phyloP scores from a whole-genome alignment of 257 asterid genomes.

The Nicotiana tabacum region DNA sequence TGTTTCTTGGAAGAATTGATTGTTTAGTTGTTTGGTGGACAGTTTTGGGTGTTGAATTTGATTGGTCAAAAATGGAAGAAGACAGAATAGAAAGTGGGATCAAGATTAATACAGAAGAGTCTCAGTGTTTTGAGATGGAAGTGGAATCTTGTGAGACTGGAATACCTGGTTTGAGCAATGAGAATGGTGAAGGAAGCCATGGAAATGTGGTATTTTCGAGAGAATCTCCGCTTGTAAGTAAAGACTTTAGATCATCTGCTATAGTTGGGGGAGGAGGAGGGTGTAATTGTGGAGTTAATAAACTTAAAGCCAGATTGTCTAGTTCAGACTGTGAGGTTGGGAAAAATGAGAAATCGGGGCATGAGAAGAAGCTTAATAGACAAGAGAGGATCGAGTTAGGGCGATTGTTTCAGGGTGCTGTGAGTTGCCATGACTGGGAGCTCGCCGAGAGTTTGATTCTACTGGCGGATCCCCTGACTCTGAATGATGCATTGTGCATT shows the following conservation, averaged over 20 bases:
- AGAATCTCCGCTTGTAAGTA: slow-evolving; percentile 57
- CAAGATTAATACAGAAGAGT: slow-evolving; percentile 16
- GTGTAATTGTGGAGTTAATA: slow-evolving; percentile 82
- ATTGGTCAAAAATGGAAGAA: slow-evolving; percentile 23
- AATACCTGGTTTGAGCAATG: not conserved
- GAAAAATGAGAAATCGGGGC: slow-evolving; percentile 42
- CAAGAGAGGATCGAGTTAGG: slow-evolving; percentile 92
- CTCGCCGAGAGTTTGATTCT: slow-evolving; percentile 81
- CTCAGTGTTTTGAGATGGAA: slow-evolving; percentile 57
- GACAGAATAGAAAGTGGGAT: slow-evolving; percentile 15
- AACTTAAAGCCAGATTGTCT: slow-evolving; percentile 63
- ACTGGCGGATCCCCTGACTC: slow-evolving; percentile 92
- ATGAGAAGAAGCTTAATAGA: slow-evolving; percentile 72
- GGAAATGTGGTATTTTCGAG: slow-evolving; percentile 62
- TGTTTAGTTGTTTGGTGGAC: not conserved
- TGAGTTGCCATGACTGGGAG: slow-evolving; percentile 95
- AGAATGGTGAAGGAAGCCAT: slow-evolving; percentile 50
- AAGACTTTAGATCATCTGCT: slow-evolving; percentile 30
- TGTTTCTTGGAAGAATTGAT: slow-evolving; percentile 1
- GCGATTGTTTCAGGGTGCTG: slow-evolving; percentile 90
- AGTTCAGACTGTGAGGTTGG: slow-evolving; percentile 58
- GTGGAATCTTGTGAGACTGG: slow-evolving; percentile 33
- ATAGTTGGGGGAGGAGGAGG: slow-evolving; percentile 29
- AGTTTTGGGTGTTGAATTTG: slow-evolving; percentile 8
- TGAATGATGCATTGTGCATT: slow-evolving; percentile 89